phyloP scores from a whole-genome alignment of 495 filamentous ascomycete genomes.

The Neurospora sp. region DNA sequence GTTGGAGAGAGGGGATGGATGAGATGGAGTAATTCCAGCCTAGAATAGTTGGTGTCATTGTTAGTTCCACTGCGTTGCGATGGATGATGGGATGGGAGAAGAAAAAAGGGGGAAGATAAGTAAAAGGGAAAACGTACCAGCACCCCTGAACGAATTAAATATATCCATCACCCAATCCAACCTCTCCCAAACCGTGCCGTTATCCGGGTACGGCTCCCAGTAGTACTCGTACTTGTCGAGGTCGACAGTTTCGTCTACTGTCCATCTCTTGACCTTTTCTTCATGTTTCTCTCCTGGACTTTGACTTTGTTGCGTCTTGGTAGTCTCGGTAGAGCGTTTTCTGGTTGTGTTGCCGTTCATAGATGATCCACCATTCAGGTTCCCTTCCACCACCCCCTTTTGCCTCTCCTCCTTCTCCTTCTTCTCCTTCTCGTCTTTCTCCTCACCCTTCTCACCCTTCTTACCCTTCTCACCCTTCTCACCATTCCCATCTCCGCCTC shows the following conservation, averaged over 20 bases:
- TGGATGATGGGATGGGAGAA: too few relatives aligned
- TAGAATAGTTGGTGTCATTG: too few relatives aligned
- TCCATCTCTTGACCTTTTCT: slow-evolving; percentile 23
- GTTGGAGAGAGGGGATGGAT: slow-evolving; percentile 43
- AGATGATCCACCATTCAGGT: too few relatives aligned
- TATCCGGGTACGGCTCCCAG: slow-evolving; percentile 66
- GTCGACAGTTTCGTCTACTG: slow-evolving; percentile 11
- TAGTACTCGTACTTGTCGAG: slow-evolving; percentile 33
- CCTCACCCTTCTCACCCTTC: background rate
- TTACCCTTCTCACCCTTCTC: background rate
- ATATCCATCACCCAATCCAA: slow-evolving; percentile 65
- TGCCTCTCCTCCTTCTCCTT: background rate
- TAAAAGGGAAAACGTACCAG: slow-evolving; percentile 28
- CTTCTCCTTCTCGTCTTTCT: slow-evolving; percentile 10
- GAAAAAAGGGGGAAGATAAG: too few relatives aligned
- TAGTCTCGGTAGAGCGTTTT: background rate
- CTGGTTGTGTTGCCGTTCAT: too few relatives aligned
- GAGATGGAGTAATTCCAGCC: slow-evolving; percentile 70
- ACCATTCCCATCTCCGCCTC: background rate
- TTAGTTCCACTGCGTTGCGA: too few relatives aligned
- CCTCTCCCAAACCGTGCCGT: slow-evolving; percentile 44
- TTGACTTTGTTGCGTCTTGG: background rate
- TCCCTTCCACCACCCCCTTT: too few relatives aligned
- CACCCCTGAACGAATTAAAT: slow-evolving; percentile 56
- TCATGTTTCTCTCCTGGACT: slow-evolving; percentile 8